Evolutionary conservation across 2,329 filamentous ascomycete genomes (phyloP), one percentile per base, ranked within the genome.

Genomic region (Nemania diffusa): DNA sequence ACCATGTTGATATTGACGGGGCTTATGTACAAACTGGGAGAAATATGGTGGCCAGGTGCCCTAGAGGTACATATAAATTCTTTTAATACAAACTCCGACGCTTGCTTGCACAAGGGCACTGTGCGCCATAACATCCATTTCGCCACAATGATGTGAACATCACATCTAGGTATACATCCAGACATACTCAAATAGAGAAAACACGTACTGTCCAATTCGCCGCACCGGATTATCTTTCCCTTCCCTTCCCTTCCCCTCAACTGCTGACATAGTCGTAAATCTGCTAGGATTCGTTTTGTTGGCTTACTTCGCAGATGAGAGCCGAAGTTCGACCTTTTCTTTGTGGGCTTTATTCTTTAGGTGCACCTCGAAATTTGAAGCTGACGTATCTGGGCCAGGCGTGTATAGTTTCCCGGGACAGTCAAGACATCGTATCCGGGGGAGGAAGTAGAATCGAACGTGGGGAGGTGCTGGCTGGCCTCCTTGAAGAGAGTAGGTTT

Each of bases 321-420:
- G 44, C 29, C 71, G 59, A 42, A 55, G 64, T 61, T 90, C 87
- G 9, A 94, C 92, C 73, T 87, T 87, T 72, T 92, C 89, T 73
- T 90, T 87, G 79, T 99, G 96, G 59, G 86, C 84, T 50, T 92
- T 88, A 79, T 97, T 97, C 79, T 91, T 92, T 56, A 98, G 84
- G 81, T 99, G 96, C 1, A 97, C 89, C 80, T 97, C 93, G 70
- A 99, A 99, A 76, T 97, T 97, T 52, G 90, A 90, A 5, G 95
- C 92, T 2, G 93, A 94, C 78, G 87, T 91, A 26, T 91, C 93
- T 0, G 94, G 93, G 0, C 94, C 92, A 0, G 94, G 93, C 0
- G 94, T 97, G 79, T 99, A 99, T 11, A 97, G 84, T 79, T 97
- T 98, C 32, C 93, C 93, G 0, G 93, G 93, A 78, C 96, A 98